These are phyloP conservation scores for Amanita inopinata DNA, from an alignment of 768 basidiomycete genomes.

Conservation along the genomic window DNA sequence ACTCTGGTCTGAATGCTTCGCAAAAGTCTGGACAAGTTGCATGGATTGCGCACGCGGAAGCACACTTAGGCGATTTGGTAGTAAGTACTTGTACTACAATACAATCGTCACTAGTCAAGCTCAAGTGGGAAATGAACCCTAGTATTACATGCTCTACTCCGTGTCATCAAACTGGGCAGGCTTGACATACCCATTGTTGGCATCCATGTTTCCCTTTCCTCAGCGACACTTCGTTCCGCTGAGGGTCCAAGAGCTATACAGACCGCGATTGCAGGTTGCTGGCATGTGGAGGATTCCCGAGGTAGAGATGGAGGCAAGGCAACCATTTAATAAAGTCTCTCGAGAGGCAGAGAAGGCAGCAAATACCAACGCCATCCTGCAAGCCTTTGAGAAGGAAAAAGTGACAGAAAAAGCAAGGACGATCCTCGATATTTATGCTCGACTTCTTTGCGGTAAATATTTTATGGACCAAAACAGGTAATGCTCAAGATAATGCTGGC, in stretches of 20 bases:
- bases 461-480: slow-evolving; percentile 40
- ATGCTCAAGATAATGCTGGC: slow-evolving; percentile 10
- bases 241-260: slow-evolving; percentile 49
- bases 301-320: slow-evolving; percentile 35
- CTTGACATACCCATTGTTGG: slow-evolving; percentile 45
- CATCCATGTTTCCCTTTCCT: slow-evolving; percentile 50
- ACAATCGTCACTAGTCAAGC: too few species aligned
- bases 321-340: slow-evolving; percentile 25
- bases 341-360: slow-evolving; percentile 22
- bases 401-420: slow-evolving; percentile 52
- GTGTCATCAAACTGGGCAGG: slow-evolving; percentile 51
- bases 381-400: slow-evolving; percentile 57
- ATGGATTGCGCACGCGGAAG: slow-evolving; percentile 57
- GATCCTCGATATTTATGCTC: slow-evolving; percentile 47
- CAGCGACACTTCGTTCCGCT: slow-evolving; percentile 66
- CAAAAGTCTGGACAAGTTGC: slow-evolving; percentile 50
- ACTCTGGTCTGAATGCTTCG: slow-evolving; percentile 31
- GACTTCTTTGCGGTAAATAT: slow-evolving; percentile 42
- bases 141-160: slow-evolving; percentile 62
- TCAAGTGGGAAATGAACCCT: slow-evolving; percentile 6
- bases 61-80: slow-evolving; percentile 59
- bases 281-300: slow-evolving; percentile 49
- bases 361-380: slow-evolving; percentile 30
- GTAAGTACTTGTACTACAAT: slow-evolving; percentile 34
- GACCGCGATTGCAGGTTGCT: slow-evolving; percentile 47